phyloP scores from a whole-genome alignment of 768 basidiomycete species.

The Podaxis carcinomalis region DNA sequence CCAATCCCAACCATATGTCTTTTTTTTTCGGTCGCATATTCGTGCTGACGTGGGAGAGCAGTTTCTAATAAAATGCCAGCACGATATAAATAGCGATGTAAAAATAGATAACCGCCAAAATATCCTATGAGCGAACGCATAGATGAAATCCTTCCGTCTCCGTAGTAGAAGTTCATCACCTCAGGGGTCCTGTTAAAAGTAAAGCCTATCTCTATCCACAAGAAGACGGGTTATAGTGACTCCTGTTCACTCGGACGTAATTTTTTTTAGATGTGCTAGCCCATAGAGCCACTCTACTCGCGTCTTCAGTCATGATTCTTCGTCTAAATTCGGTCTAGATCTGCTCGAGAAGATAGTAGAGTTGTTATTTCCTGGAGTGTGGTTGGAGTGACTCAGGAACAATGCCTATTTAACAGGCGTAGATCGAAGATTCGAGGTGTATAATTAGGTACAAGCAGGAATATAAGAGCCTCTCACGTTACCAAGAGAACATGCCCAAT shows the following conservation, averaged over 20 bases:
- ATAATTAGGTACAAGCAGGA: background rate
- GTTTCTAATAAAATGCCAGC: background rate
- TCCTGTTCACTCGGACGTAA: too few species aligned
- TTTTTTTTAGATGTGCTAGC: too few species aligned
- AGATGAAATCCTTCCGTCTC: background rate
- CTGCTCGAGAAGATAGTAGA: background rate
- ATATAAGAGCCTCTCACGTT: background rate
- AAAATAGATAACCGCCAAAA: constrained; percentile 1
- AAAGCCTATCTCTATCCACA: background rate
- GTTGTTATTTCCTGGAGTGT: background rate
- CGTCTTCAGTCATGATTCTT: background rate
- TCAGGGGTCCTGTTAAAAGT: background rate
- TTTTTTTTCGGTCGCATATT: background rate
- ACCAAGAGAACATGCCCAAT: background rate
- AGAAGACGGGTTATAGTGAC: background rate
- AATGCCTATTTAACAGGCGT: background rate
- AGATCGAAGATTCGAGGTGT: background rate
- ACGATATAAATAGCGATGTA: background rate
- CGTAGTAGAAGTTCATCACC: background rate
- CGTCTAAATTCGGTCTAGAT: background rate
- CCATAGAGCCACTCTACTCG: too few species aligned
- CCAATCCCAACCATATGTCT: background rate
- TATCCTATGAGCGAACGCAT: background rate
- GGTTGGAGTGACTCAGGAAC: background rate
- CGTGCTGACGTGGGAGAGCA: background rate